phyloP scores from a whole-genome alignment of 2,329 filamentous ascomycete genomes.

The Pseudopyrenochaeta lycopersici region DNA sequence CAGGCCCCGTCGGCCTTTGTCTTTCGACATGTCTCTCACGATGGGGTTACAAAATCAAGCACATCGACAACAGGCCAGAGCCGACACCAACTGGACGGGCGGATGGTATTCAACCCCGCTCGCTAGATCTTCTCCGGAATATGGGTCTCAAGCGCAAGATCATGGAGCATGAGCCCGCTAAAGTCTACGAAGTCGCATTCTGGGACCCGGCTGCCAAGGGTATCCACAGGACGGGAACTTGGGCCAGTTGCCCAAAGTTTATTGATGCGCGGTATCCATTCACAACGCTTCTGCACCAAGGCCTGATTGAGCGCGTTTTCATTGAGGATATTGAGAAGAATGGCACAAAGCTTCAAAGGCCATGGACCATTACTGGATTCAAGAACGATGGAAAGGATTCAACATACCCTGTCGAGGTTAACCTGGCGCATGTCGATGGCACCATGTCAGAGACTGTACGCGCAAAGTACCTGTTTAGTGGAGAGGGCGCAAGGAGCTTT shows the following conservation, averaged over 20 bases:
- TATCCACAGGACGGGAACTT: conserved; percentile 70
- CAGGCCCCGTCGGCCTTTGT: conserved; percentile 87
- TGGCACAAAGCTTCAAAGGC: conserved; percentile 64
- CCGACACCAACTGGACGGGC: conserved; percentile 87
- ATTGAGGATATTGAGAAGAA: conserved; percentile 69
- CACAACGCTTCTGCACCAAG: conserved; percentile 70
- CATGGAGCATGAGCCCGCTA: conserved; percentile 87
- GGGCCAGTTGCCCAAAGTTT: conserved; percentile 89
- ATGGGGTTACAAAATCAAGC: conserved; percentile 95
- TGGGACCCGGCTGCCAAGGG: conserved; percentile 67
- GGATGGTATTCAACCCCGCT: conserved; percentile 91
- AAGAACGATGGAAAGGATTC: conserved; percentile 67
- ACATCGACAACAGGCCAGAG: conserved; percentile 89
- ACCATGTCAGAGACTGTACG: conserved; percentile 71
- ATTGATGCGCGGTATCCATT: conserved; percentile 72
- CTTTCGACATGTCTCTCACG: conserved; percentile 86
- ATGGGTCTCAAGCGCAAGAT: conserved; percentile 89
- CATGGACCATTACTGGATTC: conserved; percentile 70
- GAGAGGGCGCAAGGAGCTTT: conserved; percentile 69
- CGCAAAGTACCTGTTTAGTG: conserved; percentile 70
- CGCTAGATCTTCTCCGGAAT: conserved; percentile 84
- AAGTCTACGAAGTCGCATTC: conserved; percentile 77
- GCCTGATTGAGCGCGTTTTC: conserved; percentile 69
- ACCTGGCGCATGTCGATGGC: conserved; percentile 79
- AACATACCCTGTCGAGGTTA: conserved; percentile 82